Conservation (phyloP, 305 asterid genomes). For the Solanum hybrid region DNA sequence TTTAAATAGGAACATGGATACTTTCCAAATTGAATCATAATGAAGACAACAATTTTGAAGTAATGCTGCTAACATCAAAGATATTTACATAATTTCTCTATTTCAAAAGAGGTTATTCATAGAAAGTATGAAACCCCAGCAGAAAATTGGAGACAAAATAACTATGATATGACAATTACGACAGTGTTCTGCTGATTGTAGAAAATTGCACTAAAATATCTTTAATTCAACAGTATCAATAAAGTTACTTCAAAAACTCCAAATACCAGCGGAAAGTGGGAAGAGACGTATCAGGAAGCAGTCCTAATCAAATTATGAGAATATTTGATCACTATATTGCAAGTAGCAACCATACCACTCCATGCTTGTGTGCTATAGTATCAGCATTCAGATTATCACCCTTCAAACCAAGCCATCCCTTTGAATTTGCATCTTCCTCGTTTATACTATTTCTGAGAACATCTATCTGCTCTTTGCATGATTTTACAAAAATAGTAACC, state of each 20-base stretch:
- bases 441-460: constrained; percentile 62
- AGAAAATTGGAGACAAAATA: neutral
- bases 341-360: constrained; percentile 51
- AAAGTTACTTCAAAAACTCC: neutral
- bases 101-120: neutral
- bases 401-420: constrained; percentile 82
- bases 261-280: neutral
- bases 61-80: neutral
- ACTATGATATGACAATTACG: neutral
- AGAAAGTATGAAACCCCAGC: neutral
- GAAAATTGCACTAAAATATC: neutral
- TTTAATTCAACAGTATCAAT: neutral
- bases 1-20: neutral
- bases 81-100: neutral
- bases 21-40: neutral
- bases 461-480: constrained; percentile 92
- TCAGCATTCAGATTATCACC: constrained; percentile 56
- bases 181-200: neutral
- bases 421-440: constrained; percentile 67
- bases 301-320: neutral
- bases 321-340: neutral
- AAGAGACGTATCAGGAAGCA: neutral
- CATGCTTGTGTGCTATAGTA: constrained; percentile 91
- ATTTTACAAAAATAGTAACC: constrained; percentile 78
- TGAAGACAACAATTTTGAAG: neutral